Evolutionary conservation across 495 filamentous ascomycete species (phyloP), one percentile per base, ranked within the genome.

Genomic region (Tuber brumale): DNA sequence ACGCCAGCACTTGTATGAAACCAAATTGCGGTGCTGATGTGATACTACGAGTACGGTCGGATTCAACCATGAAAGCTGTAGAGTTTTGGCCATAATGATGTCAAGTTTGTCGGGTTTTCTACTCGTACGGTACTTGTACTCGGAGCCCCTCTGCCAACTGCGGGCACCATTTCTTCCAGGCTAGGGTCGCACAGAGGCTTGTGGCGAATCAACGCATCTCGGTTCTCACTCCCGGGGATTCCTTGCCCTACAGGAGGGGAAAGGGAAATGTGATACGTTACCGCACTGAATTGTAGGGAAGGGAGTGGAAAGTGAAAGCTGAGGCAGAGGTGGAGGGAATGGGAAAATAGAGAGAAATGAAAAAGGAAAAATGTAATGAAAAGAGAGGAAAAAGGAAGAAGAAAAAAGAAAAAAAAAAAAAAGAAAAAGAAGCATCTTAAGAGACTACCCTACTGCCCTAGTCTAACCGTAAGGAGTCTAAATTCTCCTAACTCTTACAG

Each of bases 381-480:
- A 16, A 16, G 10, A 27, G 12, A 16, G 14, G 3, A 16, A 31
- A 18, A 66, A 35, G 16, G 5, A 35, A 66, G 31, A 35, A 19
- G 7, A 66, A 31, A 3, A 31, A 31, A 16, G 2, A 31, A 12
- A 14, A 66, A 31, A 3, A 19, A 18, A 35, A 31, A 18, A 19
- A 35, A 66, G 10, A 35, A 35, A 35, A 35, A 66, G 16, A 66
- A 31, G 14, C 27, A 35, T 66, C 57, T 31, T 14, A 18, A 66
- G 31, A 66, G 57, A 66, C 31, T 66, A 35, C 57, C 19, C 31
- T 66, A 35, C 57, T 35, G 12, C 57, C 57, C 57, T 66, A 66
- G 57, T 35, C 57, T 66, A 66, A 66, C 57, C 57, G 57, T 66
- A 66, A 66, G 31, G 57, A 66, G 57, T 66, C 57, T 66, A 66